Conservation (phyloP, 495 filamentous ascomycete species). For the Emericellopsis terricola region DNA sequence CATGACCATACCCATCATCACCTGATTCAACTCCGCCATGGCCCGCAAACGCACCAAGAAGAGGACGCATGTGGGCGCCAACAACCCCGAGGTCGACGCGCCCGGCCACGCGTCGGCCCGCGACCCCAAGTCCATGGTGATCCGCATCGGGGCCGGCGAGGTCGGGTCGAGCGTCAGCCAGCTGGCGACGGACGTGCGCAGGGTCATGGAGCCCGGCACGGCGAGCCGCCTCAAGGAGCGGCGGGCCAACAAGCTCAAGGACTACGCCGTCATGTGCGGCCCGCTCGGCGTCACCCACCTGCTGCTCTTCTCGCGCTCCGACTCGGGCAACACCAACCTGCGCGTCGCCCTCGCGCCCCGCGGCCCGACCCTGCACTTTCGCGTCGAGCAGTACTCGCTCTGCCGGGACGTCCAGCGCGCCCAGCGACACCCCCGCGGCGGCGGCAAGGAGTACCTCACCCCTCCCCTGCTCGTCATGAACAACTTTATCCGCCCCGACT, state of each 20-base stretch:
- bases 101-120: slow-evolving; percentile 27
- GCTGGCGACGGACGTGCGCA: slow-evolving; percentile 76
- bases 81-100: slow-evolving; percentile 32
- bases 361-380: slow-evolving; percentile 84
- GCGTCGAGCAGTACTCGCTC: slow-evolving; percentile 91
- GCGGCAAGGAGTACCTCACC: slow-evolving; percentile 64
- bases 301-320: slow-evolving; percentile 82
- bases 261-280: slow-evolving; percentile 92
- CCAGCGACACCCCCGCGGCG: slow-evolving; percentile 61
- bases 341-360: slow-evolving; percentile 76
- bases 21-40: slow-evolving; percentile 29
- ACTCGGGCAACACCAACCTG: slow-evolving; percentile 80
- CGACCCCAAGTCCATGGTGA: slow-evolving; percentile 92
- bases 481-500: slow-evolving; percentile 60
- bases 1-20: slow-evolving; percentile 1
- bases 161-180: slow-evolving; percentile 85
- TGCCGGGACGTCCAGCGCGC: slow-evolving; percentile 75
- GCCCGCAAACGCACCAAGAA: slow-evolving; percentile 73
- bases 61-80: slow-evolving; percentile 62
- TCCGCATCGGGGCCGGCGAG: slow-evolving; percentile 86
- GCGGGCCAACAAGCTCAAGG: slow-evolving; percentile 71
- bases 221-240: slow-evolving; percentile 77
- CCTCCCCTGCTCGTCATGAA: slow-evolving; percentile 96
- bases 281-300: slow-evolving; percentile 89
- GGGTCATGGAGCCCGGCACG: slow-evolving; percentile 91